Evolutionary conservation across 2,329 filamentous ascomycete species (phyloP).

Genomic region (Phialophora chinensis): DNA sequence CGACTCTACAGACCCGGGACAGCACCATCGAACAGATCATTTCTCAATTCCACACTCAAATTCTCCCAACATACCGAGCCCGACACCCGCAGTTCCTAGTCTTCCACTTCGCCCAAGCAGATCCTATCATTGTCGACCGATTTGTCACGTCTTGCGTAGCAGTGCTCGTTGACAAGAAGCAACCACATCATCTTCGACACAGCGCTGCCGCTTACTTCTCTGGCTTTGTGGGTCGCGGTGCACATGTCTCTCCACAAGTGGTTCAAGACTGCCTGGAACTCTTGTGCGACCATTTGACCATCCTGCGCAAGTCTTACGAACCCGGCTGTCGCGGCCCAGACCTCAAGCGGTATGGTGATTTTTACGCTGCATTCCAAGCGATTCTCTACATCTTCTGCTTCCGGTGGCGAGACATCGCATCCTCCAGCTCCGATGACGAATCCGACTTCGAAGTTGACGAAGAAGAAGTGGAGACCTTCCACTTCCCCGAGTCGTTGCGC

Average conservation of each 20-base stretch:
- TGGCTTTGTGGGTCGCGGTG: slow-evolving; percentile 90
- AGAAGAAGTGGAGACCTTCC: slow-evolving; percentile 70
- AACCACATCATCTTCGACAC: slow-evolving; percentile 76
- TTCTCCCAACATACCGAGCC: slow-evolving; percentile 88
- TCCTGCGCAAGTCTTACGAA: slow-evolving; percentile 75
- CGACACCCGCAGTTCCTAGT: slow-evolving; percentile 94
- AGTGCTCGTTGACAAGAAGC: slow-evolving; percentile 71
- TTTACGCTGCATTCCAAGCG: slow-evolving; percentile 88
- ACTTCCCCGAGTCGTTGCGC: slow-evolving; percentile 77
- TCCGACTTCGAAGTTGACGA: slow-evolving; percentile 63
- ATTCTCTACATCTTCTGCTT: slow-evolving; percentile 97
- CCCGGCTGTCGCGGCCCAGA: slow-evolving; percentile 80
- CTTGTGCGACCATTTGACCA: slow-evolving; percentile 77
- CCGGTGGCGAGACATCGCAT: slow-evolving; percentile 87
- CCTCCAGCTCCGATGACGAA: slow-evolving; percentile 54
- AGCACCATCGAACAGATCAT: slow-evolving; percentile 79
- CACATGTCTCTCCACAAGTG: slow-evolving; percentile 74
- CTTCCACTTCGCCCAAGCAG: slow-evolving; percentile 90
- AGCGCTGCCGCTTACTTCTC: slow-evolving; percentile 90
- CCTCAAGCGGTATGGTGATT: slow-evolving; percentile 78
- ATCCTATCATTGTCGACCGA: slow-evolving; percentile 76
- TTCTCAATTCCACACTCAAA: slow-evolving; percentile 82
- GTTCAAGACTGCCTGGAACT: slow-evolving; percentile 84
- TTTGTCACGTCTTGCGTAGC: slow-evolving; percentile 81
- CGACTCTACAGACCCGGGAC: slow-evolving; percentile 66